Evolutionary conservation across 208 protist genomes (phyloP), one percentile per base, ranked within the genome.

Genomic region (Leishmania tropica): DNA sequence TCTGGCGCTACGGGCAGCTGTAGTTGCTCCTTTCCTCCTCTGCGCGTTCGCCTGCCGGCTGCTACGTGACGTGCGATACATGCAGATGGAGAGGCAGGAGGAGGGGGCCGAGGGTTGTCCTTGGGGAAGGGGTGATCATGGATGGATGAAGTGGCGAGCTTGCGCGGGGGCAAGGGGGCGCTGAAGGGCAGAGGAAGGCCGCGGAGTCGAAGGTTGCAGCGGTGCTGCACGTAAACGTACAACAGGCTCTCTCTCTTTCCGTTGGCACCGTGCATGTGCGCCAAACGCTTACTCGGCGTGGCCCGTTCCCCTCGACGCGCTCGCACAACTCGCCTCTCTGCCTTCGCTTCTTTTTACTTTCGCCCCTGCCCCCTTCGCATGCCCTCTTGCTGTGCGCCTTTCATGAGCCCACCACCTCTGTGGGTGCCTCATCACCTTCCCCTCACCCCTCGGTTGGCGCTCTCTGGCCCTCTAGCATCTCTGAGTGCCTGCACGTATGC

Each of bases 1-100:
- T 95, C 80, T 88, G 79, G 78, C 90, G 92, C 40, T 95, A 95
- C 79, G 85, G 81, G 31, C 84, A 91, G 74, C 58, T 87, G 48
- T 87, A 82, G 78, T 45, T 1, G 65, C 13, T 73, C 56, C 47
- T 10, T 45, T 3, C 58, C 17, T 60, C 31, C 13, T n/a, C 24
- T 67, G 62, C 31, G 62, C 31, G 62, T 40, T 28, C 31, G 31
- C n/a, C n/a, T 67, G 62, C 62, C n/a, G 31, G 28, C 62, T 40
- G 62, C 62, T 21, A 21, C 62, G 31, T 17, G n/a, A 40, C 4
- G n/a, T 67, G 13, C 28, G 13, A 11, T 21, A 40, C 15, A 19
- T 40, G 2, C 17, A 8, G 62, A 37, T 21, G 73, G 67, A 67
- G 48, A 74, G 19, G 72, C 24, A 31, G 70, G 24, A 19, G n/a